phyloP scores from a whole-genome alignment of 2,329 filamentous ascomycete species.

The Fusarium subglutinans region DNA sequence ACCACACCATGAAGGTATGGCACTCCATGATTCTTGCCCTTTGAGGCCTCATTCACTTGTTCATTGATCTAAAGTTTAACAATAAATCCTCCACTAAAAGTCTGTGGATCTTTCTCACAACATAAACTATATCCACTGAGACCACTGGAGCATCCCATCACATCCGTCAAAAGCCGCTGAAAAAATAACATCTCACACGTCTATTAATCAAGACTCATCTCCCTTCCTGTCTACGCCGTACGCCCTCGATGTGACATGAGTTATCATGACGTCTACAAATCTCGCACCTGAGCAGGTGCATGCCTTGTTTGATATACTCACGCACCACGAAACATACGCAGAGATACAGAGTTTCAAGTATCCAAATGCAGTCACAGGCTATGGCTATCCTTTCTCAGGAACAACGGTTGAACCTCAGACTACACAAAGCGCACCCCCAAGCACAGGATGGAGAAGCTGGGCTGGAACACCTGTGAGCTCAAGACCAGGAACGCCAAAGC shows the following conservation, averaged over 20 bases:
- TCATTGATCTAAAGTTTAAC: background rate
- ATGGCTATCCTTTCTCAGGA: constrained; percentile 73
- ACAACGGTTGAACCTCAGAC: constrained; percentile 25
- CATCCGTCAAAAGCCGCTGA: background rate
- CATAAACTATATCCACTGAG: background rate
- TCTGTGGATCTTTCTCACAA: background rate
- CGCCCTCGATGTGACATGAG: constrained; percentile 20
- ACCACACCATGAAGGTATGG: constrained; percentile 1
- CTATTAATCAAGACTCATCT: background rate
- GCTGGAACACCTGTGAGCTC: constrained; percentile 39
- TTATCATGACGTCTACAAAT: constrained; percentile 37
- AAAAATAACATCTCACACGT: background rate
- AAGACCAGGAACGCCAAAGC: constrained; percentile 42
- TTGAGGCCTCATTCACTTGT: background rate
- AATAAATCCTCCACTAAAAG: background rate
- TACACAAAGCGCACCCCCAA: constrained; percentile 17
- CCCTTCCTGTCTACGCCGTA: background rate
- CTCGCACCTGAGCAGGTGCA: constrained; percentile 55
- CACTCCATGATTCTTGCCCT: background rate
- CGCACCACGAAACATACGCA: constrained; percentile 67
- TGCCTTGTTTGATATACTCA: constrained; percentile 68
- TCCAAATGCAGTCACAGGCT: constrained; percentile 69
- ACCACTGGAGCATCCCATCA: background rate
- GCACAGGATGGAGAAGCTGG: constrained; percentile 30
- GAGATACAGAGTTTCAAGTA: constrained; percentile 79